A percentile compares a stretch with the other conserved stretches of the same genome.
phyloP scores from a whole-genome alignment of 2,329 filamentous ascomycete species.

The Colletotrichum sp. region DNA sequence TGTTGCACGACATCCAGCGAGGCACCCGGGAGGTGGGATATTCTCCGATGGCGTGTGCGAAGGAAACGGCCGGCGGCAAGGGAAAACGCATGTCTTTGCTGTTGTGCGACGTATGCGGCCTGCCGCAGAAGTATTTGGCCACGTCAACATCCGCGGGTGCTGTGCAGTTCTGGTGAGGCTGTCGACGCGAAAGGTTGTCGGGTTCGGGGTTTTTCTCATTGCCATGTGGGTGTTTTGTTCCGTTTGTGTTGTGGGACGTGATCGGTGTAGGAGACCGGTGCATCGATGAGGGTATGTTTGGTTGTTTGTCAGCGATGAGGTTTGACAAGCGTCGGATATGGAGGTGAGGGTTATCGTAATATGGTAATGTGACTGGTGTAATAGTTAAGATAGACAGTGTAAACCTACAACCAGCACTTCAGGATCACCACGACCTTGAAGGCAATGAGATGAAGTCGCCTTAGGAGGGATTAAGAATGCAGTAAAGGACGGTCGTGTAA shows the following conservation, averaged over 20 bases:
- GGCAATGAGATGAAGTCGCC: accelerated
- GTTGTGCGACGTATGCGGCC: not conserved
- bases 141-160: not conserved
- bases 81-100: not conserved
- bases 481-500: not conserved
- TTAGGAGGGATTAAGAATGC: not conserved
- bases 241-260: not conserved
- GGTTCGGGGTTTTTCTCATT: not conserved
- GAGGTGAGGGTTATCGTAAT: accelerated
- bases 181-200: not conserved
- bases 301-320: not conserved
- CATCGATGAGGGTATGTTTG: not conserved
- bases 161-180: not conserved
- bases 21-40: not conserved
- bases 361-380: accelerated
- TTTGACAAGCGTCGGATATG: not conserved
- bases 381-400: accelerated
- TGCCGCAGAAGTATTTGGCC: not conserved
- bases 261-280: not conserved
- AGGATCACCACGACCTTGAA: accelerated
- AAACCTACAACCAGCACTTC: not conserved
- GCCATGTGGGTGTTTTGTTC: not conserved
- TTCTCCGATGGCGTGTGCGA: not conserved
- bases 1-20: not conserved
- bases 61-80: not conserved